Conservation (phyloP, 352 stramenopile species). For the Globisporangium nodosum region DNA sequence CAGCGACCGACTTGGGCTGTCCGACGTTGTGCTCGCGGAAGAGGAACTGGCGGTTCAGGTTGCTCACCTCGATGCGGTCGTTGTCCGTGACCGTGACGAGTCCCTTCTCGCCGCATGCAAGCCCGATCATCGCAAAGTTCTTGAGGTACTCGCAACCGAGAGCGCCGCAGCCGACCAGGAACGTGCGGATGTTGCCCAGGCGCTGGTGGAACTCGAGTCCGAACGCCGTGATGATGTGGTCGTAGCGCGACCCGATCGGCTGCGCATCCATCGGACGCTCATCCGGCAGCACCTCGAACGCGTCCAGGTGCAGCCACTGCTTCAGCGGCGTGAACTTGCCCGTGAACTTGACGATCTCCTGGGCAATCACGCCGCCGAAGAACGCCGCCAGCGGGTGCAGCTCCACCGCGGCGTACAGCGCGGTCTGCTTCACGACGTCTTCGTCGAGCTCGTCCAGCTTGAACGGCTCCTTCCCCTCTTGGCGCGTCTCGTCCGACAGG, state of each 20-base stretch:
- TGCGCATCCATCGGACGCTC: slow-evolving; percentile 43
- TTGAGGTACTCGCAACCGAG: slow-evolving; percentile 84
- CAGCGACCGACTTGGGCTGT: slow-evolving; percentile 78
- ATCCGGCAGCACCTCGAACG: slow-evolving; percentile 72
- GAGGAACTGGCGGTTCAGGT: slow-evolving; percentile 84
- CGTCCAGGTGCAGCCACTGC: slow-evolving; percentile 83
- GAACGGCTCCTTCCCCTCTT: slow-evolving; percentile 43
- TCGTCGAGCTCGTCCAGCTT: slow-evolving; percentile 70
- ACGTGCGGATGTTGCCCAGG: slow-evolving; percentile 66
- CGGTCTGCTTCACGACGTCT: slow-evolving; percentile 47
- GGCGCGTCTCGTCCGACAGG: slow-evolving; percentile 48
- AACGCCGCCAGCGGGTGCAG: slow-evolving; percentile 80
- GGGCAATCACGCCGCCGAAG: slow-evolving; percentile 73
- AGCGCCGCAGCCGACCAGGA: slow-evolving; percentile 77
- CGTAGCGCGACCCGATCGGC: slow-evolving; percentile 66
- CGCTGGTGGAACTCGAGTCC: slow-evolving; percentile 66
- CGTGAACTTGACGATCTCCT: slow-evolving; percentile 88
- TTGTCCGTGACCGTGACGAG: slow-evolving; percentile 84
- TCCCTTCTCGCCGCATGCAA: slow-evolving; percentile 71
- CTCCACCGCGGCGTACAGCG: slow-evolving; percentile 56
- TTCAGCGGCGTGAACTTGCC: slow-evolving; percentile 83
- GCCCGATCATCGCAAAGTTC: slow-evolving; percentile 82
- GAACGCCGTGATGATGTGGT: slow-evolving; percentile 72
- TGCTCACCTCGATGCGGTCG: slow-evolving; percentile 86
- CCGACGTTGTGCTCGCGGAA: slow-evolving; percentile 86